Percentiles rank a stretch among this genome's conserved stretches.
Evolutionary conservation across 768 basidiomycete species (phyloP).

Genomic region (Kwoniella sp.): DNA sequence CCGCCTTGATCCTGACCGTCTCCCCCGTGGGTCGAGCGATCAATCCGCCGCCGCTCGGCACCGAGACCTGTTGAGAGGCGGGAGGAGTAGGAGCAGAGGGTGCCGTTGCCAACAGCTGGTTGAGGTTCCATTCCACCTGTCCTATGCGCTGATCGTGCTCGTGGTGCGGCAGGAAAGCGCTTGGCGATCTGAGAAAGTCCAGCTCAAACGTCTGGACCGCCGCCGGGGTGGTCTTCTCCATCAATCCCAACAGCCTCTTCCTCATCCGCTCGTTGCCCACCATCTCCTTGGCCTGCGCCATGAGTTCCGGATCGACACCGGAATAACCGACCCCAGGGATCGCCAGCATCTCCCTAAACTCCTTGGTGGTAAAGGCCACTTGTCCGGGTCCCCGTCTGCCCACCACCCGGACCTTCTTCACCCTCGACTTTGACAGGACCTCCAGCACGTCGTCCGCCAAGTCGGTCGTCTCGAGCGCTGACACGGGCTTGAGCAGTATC

Average conservation of each 20-base stretch:
- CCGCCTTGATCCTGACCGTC: constrained; percentile 59
- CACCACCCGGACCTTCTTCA: constrained; percentile 75
- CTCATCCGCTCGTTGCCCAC: constrained; percentile 48
- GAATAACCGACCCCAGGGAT: constrained; percentile 61
- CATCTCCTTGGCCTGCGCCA: constrained; percentile 35
- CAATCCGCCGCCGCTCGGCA: constrained; percentile 54
- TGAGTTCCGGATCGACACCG: constrained; percentile 30
- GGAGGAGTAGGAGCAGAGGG: constrained; percentile 21
- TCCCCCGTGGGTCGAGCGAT: constrained; percentile 57
- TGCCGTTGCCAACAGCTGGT: constrained; percentile 32
- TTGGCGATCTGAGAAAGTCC: constrained; percentile 45
- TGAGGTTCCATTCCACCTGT: constrained; percentile 41
- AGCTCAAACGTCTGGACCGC: constrained; percentile 31
- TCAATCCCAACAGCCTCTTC: constrained; percentile 51
- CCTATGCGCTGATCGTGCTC: constrained; percentile 7
- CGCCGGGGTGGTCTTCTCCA: constrained; percentile 34
- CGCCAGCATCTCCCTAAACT: constrained; percentile 74
- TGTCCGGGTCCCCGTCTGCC: constrained; percentile 82
- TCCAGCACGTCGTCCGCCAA: constrained; percentile 70
- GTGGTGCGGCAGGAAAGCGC: constrained; percentile 21
- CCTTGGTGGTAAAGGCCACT: constrained; percentile 87
- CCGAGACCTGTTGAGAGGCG: constrained; percentile 7
- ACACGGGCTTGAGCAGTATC: constrained; percentile 71
- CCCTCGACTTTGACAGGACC: constrained; percentile 59
- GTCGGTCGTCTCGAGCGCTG: constrained; percentile 65